These are phyloP conservation scores for Heterobasidion occidentale DNA, from an alignment of 1,284 basidiomycete species.

Conservation along the genomic window DNA sequence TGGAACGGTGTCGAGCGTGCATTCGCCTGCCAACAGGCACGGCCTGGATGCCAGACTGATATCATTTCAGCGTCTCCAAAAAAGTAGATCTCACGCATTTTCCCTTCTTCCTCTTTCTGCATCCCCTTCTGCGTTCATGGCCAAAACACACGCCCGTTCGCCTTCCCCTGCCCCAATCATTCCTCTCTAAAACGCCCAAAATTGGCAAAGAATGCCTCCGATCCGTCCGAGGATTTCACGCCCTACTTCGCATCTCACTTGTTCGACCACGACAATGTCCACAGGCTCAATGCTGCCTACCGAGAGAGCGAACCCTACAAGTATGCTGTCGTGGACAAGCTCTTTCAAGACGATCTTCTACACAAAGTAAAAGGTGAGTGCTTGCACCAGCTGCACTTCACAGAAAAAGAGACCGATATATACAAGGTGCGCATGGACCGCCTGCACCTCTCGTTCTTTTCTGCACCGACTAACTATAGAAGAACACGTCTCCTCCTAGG, in stretches of 20 bases:
- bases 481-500: slow-evolving; percentile 34
- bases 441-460: not conserved
- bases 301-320: slow-evolving; percentile 67
- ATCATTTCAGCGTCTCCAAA: too few relatives aligned
- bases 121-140: slow-evolving; percentile 8
- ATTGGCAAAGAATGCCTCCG: not conserved
- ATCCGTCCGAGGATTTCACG: slow-evolving; percentile 20
- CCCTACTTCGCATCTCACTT: slow-evolving; percentile 45
- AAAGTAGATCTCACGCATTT: not conserved
- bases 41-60: too few relatives aligned
- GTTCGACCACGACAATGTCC: slow-evolving; percentile 48
- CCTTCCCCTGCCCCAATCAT: slow-evolving; percentile 18
- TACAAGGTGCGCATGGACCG: slow-evolving; percentile 67
- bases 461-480: not conserved
- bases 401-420: slow-evolving; percentile 98
- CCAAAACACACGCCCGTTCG: slow-evolving; percentile 22
- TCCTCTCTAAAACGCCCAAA: not conserved
- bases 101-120: not conserved
- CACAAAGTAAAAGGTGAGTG: slow-evolving; percentile 76
- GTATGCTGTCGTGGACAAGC: slow-evolving; percentile 74
- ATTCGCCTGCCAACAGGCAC: too few relatives aligned
- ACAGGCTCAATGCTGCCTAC: slow-evolving; percentile 51
- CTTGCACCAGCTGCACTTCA: slow-evolving; percentile 81
- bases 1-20: too few relatives aligned
- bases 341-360: slow-evolving; percentile 83